Percentiles rank a stretch among this genome's conserved stretches.
Conservation (phyloP, 106 monocot genomes). For the Allium sativum region DNA sequence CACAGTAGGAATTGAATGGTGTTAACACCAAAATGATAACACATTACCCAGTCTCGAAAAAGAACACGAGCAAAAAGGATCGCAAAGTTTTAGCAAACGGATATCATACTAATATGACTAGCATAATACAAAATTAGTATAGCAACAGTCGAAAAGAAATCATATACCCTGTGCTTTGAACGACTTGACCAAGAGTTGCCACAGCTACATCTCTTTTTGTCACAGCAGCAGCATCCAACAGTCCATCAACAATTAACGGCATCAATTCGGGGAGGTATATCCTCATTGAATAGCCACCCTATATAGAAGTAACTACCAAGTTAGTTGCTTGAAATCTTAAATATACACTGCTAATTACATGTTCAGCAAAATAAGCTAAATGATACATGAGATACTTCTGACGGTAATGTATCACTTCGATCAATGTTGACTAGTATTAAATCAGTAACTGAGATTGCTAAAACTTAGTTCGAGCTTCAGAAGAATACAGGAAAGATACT, state of each 20-base stretch:
- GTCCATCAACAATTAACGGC: constrained; percentile 95
- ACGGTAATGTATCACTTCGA: too few species aligned
- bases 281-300: constrained; percentile 96
- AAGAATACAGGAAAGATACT: too few species aligned
- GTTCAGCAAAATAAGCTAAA: too few species aligned
- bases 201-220: constrained; percentile 92
- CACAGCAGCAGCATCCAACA: constrained; percentile 74
- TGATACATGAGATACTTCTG: too few species aligned
- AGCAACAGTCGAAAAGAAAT: background rate
- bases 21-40: too few species aligned
- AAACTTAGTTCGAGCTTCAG: too few species aligned
- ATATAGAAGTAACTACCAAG: background rate
- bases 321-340: background rate
- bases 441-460: too few species aligned
- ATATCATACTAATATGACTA: background rate
- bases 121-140: background rate
- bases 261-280: constrained; percentile 75
- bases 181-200: constrained; percentile 94
- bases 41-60: too few species aligned
- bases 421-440: too few species aligned
- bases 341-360: too few species aligned
- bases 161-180: constrained; percentile 95
- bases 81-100: background rate
- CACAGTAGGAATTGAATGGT: too few species aligned
- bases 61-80: too few species aligned